phyloP scores from a whole-genome alignment of 768 basidiomycete genomes.

The Tylopilus vinaceipallidus region DNA sequence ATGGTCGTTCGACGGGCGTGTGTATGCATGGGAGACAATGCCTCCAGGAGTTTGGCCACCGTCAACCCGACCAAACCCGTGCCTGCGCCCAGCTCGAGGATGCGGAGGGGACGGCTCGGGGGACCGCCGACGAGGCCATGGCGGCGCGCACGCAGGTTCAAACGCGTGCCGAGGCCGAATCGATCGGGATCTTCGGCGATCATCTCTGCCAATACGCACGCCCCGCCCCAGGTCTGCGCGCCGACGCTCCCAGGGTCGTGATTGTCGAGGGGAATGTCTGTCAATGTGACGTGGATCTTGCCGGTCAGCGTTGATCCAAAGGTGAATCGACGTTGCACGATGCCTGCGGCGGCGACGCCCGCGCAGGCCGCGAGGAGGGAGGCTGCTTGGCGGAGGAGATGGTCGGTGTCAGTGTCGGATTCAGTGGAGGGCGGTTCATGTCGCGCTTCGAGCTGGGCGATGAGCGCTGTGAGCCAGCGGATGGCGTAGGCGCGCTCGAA shows the following conservation, averaged over 20 bases:
- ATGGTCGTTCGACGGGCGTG: constrained; percentile 31
- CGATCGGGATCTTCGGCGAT: constrained; percentile 54
- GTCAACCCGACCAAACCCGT: constrained; percentile 53
- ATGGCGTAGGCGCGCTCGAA: constrained; percentile 72
- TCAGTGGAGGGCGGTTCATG: not conserved
- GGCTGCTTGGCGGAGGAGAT: constrained; percentile 52
- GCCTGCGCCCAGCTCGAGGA: constrained; percentile 58
- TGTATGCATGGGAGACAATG: too few species aligned
- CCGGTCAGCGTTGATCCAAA: constrained; percentile 34
- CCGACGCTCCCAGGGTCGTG: constrained; percentile 73
- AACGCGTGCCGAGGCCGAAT: constrained; percentile 43
- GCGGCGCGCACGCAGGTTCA: not conserved
- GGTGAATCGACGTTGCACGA: constrained; percentile 48
- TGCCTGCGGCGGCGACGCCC: constrained; percentile 62
- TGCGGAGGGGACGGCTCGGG: constrained; percentile 25
- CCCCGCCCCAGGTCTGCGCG: constrained; percentile 87
- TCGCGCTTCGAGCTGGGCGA: constrained; percentile 38
- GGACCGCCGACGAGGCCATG: not conserved
- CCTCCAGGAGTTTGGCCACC: constrained; percentile 33
- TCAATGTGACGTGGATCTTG: constrained; percentile 44
- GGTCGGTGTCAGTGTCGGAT: constrained; percentile 26
- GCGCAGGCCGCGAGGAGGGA: constrained; percentile 63
- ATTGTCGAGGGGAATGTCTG: constrained; percentile 68
- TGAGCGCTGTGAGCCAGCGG: constrained; percentile 70
- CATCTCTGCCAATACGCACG: constrained; percentile 76